Conservation (phyloP, 441 rosid species). For the Adansonia rubrostipa region DNA sequence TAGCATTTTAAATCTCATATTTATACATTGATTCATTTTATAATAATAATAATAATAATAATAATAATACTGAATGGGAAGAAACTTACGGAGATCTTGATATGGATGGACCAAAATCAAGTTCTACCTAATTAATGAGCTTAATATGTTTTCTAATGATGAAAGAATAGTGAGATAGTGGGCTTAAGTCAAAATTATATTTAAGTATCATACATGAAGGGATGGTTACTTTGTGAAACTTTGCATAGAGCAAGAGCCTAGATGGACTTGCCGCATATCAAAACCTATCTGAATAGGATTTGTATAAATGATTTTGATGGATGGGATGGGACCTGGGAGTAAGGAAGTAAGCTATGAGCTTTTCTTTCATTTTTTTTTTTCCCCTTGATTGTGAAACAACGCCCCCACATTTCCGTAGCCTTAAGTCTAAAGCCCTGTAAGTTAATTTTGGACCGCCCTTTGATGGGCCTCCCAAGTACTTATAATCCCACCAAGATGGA, state of each 20-base stretch:
- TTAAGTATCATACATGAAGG: background rate
- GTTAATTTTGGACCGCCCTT: background rate
- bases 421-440: background rate
- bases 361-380: background rate
- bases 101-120: background rate
- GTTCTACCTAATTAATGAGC: background rate
- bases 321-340: too few relatives aligned
- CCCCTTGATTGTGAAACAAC: background rate
- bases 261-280: background rate
- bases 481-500: background rate
- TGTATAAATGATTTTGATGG: too few relatives aligned
- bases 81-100: background rate
- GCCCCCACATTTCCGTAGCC: background rate
- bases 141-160: background rate
- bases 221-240: background rate
- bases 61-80: background rate
- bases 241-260: background rate
- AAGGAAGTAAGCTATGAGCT: too few relatives aligned
- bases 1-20: background rate
- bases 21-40: too few relatives aligned
- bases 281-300: background rate
- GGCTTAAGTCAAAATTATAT: background rate
- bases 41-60: too few relatives aligned
- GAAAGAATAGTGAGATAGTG: background rate
- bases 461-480: background rate